Evolutionary conservation across 2,329 filamentous ascomycete species (phyloP).

Genomic region (Beauveria sp.): DNA sequence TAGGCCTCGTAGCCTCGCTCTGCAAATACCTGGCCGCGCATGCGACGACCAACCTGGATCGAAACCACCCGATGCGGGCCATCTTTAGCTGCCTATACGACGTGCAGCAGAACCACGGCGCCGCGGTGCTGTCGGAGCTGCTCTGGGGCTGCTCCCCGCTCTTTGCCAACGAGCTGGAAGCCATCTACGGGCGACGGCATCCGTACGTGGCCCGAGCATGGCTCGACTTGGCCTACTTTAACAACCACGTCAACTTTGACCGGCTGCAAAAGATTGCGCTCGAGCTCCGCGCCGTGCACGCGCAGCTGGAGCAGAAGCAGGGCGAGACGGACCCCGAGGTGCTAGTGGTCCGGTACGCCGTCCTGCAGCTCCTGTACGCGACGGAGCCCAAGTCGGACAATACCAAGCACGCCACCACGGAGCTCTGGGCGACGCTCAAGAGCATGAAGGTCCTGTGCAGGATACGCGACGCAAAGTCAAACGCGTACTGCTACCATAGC

Average conservation of each 20-base stretch:
- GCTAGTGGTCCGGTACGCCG: constrained; percentile 32
- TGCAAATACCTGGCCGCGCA: constrained; percentile 39
- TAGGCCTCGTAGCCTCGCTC: constrained; percentile 37
- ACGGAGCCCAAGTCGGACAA: constrained; percentile 26
- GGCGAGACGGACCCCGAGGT: constrained; percentile 28
- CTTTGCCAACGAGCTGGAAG: constrained; percentile 36
- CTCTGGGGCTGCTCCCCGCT: constrained; percentile 34
- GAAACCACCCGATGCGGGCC: constrained; percentile 34
- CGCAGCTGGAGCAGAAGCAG: constrained; percentile 28
- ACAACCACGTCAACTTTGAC: constrained; percentile 29
- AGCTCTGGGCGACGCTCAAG: constrained; percentile 31
- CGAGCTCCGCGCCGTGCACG: constrained; percentile 30
- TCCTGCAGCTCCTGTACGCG: constrained; percentile 32
- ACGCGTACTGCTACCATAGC: constrained; percentile 36
- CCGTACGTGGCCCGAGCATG: constrained; percentile 36
- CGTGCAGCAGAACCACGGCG: constrained; percentile 37
- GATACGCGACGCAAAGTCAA: constrained; percentile 29
- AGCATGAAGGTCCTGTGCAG: constrained; percentile 28
- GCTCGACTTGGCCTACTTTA: constrained; percentile 34
- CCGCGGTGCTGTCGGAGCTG: constrained; percentile 34
- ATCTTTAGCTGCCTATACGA: constrained; percentile 37
- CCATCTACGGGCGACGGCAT: constrained; percentile 35
- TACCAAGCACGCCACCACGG: constrained; percentile 28
- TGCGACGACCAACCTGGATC: constrained; percentile 35
- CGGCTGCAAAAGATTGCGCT: constrained; percentile 29